Evolutionary conservation across 1,139 yeast species (phyloP), one percentile per base, ranked within the genome.

Genomic region (Hanseniaspora gamundiae): DNA sequence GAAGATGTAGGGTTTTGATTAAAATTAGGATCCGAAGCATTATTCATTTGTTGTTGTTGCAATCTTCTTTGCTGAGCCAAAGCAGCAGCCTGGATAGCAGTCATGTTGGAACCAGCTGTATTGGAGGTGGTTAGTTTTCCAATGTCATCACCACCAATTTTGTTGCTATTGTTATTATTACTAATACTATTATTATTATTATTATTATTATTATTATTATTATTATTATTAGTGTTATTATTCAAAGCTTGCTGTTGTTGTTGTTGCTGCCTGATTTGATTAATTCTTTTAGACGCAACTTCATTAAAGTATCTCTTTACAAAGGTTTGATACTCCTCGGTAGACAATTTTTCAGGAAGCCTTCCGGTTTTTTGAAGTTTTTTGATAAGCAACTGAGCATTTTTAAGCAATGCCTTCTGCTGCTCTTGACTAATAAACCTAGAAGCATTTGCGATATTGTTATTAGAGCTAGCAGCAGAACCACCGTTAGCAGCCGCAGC

Each of bases 231-330:
- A 47, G 31, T 48, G 53, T n/a, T 45, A 49, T n/a, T 14, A 9
- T 9, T 8, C 10, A n/a, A 14, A 4, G 26, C 45, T 19, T 48
- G 45, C 29, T 40, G 45, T 35, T 52, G 49, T 43, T 52, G 41
- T 36, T 50, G 47, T 42, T 47, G 39, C 39, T 47, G 47, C 29
- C 47, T 46, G 35, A 48, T 19, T 39, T 47, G 40, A 24, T 58
- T 62, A 28, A 59, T 48, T 48, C 66, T 67, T 46, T 64, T 66
- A 44, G 67, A 59, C 33, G 68, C 71, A 46, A 62, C 62, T 47
- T 63, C 68, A 46, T 68, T 69, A 40, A 61, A 59, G 47, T 59
- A 61, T 43, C 60, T 61, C 44, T 60, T 58, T 30, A 61, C 58
- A 43, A 59, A 51, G 14, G 49, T 33, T 10, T 49, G 45, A 38